phyloP scores from a whole-genome alignment of 1,284 basidiomycete genomes.

The Apiotrichum mycotoxinovorans region DNA sequence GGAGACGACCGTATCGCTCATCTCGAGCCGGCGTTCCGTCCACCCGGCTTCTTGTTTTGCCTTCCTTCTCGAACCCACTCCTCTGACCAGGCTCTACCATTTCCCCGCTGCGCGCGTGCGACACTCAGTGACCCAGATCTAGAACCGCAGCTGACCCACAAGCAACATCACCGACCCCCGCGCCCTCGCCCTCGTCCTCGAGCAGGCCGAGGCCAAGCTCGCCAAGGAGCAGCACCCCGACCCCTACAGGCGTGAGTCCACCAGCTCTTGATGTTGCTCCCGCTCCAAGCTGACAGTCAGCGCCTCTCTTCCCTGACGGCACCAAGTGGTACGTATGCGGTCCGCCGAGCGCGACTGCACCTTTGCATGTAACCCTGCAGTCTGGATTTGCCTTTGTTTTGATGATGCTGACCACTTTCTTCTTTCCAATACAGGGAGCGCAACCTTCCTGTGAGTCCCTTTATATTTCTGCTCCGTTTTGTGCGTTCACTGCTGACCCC shows the following conservation, averaged over 20 bases:
- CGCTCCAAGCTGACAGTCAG: constrained; percentile 51
- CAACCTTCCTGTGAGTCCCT: constrained; percentile 48
- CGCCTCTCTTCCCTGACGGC: constrained; percentile 71
- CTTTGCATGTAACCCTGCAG: too few species aligned
- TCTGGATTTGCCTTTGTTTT: too few species aligned
- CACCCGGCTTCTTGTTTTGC: too few species aligned
- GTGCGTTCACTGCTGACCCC: neutral
- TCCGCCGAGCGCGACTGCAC: too few species aligned
- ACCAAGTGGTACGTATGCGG: constrained; percentile 82
- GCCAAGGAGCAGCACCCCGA: constrained; percentile 74
- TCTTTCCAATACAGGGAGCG: constrained; percentile 43
- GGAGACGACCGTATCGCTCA: too few species aligned
- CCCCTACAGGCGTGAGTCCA: constrained; percentile 76
- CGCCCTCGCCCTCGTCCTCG: constrained; percentile 72
- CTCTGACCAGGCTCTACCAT: neutral
- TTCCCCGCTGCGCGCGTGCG: neutral
- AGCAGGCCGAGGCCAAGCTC: constrained; percentile 74
- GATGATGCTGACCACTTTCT: constrained; percentile 2
- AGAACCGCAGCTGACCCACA: neutral
- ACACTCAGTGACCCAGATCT: neutral
- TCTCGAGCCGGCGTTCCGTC: too few species aligned
- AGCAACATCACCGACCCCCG: constrained; percentile 85
- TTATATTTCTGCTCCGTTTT: neutral
- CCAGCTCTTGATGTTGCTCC: constrained; percentile 24
- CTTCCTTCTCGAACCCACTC: too few species aligned